A percentile compares a stretch with the other conserved stretches of the same genome.
Conservation (phyloP, 257 asterid species). For the Plantago ovata region DNA sequence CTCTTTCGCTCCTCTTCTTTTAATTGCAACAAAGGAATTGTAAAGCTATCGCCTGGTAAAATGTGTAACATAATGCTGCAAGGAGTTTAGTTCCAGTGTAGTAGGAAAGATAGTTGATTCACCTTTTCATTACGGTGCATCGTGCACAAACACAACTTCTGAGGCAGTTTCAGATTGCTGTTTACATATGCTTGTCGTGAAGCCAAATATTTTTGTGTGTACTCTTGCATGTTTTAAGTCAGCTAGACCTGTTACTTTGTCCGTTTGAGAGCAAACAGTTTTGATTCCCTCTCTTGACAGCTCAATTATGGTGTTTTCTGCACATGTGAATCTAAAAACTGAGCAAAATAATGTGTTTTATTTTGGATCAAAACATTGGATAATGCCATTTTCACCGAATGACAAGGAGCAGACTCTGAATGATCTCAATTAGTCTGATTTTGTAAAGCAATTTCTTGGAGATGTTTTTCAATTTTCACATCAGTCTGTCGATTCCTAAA, state of each 20-base stretch:
- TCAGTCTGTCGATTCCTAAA: not conserved
- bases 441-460: not conserved
- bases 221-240: slow-evolving; percentile 2
- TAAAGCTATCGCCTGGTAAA: not conserved
- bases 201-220: slow-evolving; percentile 9
- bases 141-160: not conserved
- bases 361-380: not conserved
- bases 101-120: not conserved
- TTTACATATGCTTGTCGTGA: slow-evolving; percentile 7
- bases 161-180: slow-evolving; percentile 13
- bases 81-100: slow-evolving; percentile 5
- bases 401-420: not conserved
- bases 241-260: not conserved
- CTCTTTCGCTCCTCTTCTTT: not conserved
- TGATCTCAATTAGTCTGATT: not conserved
- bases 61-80: slow-evolving; percentile 1
- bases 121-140: no score
- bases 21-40: no score
- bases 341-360: no score
- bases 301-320: not conserved
- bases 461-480: slow-evolving; percentile 2
- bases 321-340: not conserved
- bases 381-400: not conserved
- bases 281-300: not conserved
- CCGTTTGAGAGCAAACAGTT: not conserved